Percentiles rank a stretch among this genome's conserved stretches.
These are phyloP conservation scores for Ascoidea asiatica DNA, from an alignment of 805 yeast species.

Conservation along the genomic window DNA sequence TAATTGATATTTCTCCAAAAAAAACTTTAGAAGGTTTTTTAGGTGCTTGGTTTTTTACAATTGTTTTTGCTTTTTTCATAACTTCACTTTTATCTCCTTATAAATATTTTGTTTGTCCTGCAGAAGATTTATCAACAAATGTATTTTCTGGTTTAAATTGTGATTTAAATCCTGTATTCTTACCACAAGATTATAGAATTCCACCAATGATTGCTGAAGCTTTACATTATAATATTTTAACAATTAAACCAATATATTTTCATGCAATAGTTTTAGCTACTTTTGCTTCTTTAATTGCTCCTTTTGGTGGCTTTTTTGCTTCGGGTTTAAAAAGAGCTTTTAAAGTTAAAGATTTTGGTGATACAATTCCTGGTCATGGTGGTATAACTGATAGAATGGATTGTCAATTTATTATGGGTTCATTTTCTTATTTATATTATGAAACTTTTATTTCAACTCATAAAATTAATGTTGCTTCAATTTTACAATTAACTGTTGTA, in stretches of 20 bases:
- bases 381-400: constrained; percentile 97
- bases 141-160: constrained; percentile 55
- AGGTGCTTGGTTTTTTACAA: constrained; percentile 96
- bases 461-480: constrained; percentile 57
- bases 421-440: constrained; percentile 81
- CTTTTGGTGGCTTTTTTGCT: constrained; percentile 97
- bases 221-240: constrained; percentile 32
- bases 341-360: constrained; percentile 94
- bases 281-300: constrained; percentile 94
- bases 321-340: constrained; percentile 95
- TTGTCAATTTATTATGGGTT: constrained; percentile 97
- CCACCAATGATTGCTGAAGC: constrained; percentile 53
- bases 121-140: constrained; percentile 46
- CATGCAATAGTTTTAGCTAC: constrained; percentile 81
- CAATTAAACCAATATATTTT: constrained; percentile 77
- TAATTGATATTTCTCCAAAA: constrained; percentile 89
- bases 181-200: constrained; percentile 63
- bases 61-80: constrained; percentile 53
- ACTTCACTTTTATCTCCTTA: constrained; percentile 51
- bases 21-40: constrained; percentile 95
- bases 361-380: constrained; percentile 98
- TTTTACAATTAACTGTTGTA: constrained; percentile 64
- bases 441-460: constrained; percentile 78
- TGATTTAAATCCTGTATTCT: constrained; percentile 79
- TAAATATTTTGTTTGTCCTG: constrained; percentile 81